Conservation (phyloP, 495 filamentous ascomycete genomes). For the Hypoxylon perforatum region DNA sequence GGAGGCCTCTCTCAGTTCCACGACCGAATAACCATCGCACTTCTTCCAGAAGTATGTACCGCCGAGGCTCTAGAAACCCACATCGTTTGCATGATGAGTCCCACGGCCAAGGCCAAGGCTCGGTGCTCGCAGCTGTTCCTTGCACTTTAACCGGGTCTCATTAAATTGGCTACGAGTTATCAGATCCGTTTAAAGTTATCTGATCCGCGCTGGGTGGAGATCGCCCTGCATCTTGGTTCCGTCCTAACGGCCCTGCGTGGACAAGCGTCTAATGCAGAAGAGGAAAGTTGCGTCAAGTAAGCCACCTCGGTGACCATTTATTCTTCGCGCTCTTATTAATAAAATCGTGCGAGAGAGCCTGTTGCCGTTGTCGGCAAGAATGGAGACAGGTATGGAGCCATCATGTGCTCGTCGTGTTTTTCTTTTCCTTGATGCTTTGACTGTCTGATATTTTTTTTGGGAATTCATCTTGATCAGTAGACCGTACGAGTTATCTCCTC, state of each 20-base stretch:
- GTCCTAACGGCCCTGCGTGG: constrained; percentile 19
- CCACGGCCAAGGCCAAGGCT: constrained; percentile 34
- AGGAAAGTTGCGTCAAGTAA: constrained; percentile 41
- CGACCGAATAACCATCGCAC: constrained; percentile 9
- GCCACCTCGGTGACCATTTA: constrained; percentile 18
- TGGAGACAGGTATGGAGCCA: constrained; percentile 39
- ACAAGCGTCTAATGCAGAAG: constrained; percentile 33
- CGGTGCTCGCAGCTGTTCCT: constrained; percentile 19
- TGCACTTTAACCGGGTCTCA: constrained; percentile 22
- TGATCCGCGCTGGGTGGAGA: constrained; percentile 42
- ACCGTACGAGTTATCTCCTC: constrained; percentile 5
- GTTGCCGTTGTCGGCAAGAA: constrained; percentile 44
- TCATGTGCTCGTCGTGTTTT: constrained; percentile 30
- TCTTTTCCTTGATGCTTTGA: too few relatives aligned
- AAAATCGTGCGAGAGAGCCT: constrained; percentile 17
- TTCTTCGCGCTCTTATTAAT: constrained; percentile 26
- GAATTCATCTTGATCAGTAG: constrained; percentile 20
- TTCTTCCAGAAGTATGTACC: constrained; percentile 16
- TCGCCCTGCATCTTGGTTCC: constrained; percentile 28
- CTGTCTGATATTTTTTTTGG: constrained; percentile 15
- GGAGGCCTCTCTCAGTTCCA: neutral
- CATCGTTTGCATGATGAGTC: constrained; percentile 16
- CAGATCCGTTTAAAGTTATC: constrained; percentile 50
- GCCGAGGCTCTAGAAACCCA: constrained; percentile 8
- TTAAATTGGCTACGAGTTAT: constrained; percentile 42